phyloP scores from a whole-genome alignment of 768 basidiomycete species.

The Russula virescens region DNA sequence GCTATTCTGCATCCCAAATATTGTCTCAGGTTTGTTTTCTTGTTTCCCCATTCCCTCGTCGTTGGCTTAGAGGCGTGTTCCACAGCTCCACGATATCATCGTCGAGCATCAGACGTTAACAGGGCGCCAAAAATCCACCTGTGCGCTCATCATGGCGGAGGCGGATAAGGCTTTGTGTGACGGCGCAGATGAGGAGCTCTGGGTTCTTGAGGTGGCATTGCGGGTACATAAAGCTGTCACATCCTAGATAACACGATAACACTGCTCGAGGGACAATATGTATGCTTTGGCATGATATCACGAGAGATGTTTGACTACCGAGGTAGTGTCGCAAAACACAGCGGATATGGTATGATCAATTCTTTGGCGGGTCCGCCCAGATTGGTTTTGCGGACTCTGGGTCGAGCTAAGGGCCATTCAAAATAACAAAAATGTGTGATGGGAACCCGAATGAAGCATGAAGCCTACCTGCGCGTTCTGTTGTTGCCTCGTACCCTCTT shows the following conservation, averaged over 20 bases:
- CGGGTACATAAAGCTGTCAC: conserved; percentile 60
- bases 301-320: not conserved
- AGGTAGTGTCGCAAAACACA: not conserved
- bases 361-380: conserved; percentile 30
- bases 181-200: conserved; percentile 95
- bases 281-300: not conserved
- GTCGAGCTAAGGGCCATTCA: conserved; percentile 26
- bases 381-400: conserved; percentile 35
- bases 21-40: conserved; percentile 65
- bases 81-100: conserved; percentile 85
- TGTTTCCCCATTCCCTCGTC: conserved; percentile 26
- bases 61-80: conserved; percentile 18
- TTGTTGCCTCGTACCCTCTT: conserved; percentile 31
- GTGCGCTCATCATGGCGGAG: conserved; percentile 83
- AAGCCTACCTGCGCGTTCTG: conserved; percentile 29
- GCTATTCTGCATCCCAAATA: conserved; percentile 89
- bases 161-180: conserved; percentile 95
- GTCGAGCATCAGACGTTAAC: conserved; percentile 77
- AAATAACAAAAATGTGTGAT: conserved; percentile 4
- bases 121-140: conserved; percentile 71
- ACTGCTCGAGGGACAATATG: not conserved
- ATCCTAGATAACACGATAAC: conserved; percentile 14
- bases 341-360: not conserved
- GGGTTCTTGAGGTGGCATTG: conserved; percentile 86
- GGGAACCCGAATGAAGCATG: not conserved